Evolutionary conservation across 306 rosid genomes (phyloP), one percentile per base, ranked within the genome.

Genomic region (Cyamopsis tetragonoloba): DNA sequence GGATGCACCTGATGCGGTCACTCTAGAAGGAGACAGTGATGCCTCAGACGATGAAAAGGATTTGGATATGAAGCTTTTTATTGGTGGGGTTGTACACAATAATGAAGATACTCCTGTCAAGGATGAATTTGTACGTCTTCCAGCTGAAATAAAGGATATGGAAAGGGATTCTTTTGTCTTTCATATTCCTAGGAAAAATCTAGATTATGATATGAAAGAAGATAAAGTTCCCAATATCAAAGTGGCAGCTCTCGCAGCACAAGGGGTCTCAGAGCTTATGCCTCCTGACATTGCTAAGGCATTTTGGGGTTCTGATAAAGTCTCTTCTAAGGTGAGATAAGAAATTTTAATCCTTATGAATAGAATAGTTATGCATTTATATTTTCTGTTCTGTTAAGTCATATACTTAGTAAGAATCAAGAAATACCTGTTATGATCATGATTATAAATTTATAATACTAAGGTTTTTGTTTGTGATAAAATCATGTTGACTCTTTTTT

Each of bases 271-370:
- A 39, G 96, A 88, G 82, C 97, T 91, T 74, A 95, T 91, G 97
- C 96, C 97, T 75, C 73, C 96, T 66, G 97, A 95, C 48, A 85
- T 95, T 67, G 97, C 96, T 48, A 88, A 88, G 80, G 96, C 88
- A 57, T 91, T 95, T 70, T 95, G 83, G 96, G 62, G 79, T 50
- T 77, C 93, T 47, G 95, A 90, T 56, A 90, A 86, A 82, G 85
- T 88, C 70, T 88, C 95, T 55, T 76, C 99, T 44, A 95, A 91
- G 99, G 99, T 95, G 73, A 83, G 92, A 67, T 73, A 14, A 18
- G 30, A 9, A 39, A 49, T 27, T 38, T 30, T 8, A 19, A 51
- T 61, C 65, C 20, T 50, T 58, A 18, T 44, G 49, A 10, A 43
- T 47, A 28, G 15, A 46, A 28, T n/a, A 24, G 8, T 11, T 20